Percentiles rank a stretch among this genome's conserved stretches.
Conservation (phyloP, 306 rosid genomes). For the Geum urbanum region DNA sequence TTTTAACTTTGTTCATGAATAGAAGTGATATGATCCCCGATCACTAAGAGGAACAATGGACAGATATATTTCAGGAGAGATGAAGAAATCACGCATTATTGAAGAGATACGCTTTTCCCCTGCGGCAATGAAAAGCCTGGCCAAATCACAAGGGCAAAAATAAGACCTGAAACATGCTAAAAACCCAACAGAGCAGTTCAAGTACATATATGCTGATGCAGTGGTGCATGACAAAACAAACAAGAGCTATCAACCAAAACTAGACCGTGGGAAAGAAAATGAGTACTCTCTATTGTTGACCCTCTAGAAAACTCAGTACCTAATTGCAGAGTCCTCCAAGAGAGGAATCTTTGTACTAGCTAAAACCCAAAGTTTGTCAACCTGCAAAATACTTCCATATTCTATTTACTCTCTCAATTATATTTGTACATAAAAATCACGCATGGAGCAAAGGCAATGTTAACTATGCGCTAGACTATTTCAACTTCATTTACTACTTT, state of each 20-base stretch:
- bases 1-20: background rate
- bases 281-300: background rate
- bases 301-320: background rate
- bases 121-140: slow-evolving; percentile 66
- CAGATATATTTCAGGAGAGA: slow-evolving; percentile 6
- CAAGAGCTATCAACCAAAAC: slow-evolving; percentile 6
- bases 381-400: background rate
- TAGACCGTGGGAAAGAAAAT: background rate
- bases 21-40: background rate
- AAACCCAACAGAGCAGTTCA: slow-evolving; percentile 21
- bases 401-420: background rate
- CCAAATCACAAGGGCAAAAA: slow-evolving; percentile 22
- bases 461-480: background rate
- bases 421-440: background rate
- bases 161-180: slow-evolving; percentile 21
- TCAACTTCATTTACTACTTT: background rate
- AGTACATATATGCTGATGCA: slow-evolving; percentile 17
- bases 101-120: slow-evolving; percentile 84
- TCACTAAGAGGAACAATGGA: background rate
- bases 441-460: background rate
- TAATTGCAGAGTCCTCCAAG: background rate
- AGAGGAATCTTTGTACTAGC: background rate
- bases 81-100: slow-evolving; percentile 59
- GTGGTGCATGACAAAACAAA: slow-evolving; percentile 5
- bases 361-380: background rate